Evolutionary conservation across 306 rosid species (phyloP).

Genomic region (Begonia fuchsioides): DNA sequence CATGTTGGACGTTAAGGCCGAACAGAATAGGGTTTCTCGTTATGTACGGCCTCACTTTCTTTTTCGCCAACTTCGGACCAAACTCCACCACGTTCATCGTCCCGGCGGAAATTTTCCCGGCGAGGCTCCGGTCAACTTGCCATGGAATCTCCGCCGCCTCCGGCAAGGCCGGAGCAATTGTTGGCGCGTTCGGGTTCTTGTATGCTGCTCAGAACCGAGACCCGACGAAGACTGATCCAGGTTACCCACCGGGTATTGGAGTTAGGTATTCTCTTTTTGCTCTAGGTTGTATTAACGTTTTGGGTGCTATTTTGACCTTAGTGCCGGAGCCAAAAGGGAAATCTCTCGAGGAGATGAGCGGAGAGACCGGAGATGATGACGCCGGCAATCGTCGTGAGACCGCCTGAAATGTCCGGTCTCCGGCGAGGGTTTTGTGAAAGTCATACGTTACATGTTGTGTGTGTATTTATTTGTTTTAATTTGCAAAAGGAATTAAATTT

Average conservation of each 20-base stretch:
- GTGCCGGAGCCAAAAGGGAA: constrained; percentile 85
- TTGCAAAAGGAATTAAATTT: no score
- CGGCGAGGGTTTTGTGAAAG: no score
- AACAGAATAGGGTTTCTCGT: constrained; percentile 49
- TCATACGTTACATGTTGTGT: no score
- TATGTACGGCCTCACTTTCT: constrained; percentile 65
- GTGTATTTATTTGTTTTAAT: no score
- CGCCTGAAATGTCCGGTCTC: no score
- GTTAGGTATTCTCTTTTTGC: constrained; percentile 43
- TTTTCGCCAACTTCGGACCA: constrained; percentile 88
- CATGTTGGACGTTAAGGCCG: constrained; percentile 56
- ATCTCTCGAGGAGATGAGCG: constrained; percentile 75
- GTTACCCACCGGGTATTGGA: constrained; percentile 75
- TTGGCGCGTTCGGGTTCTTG: constrained; percentile 84
- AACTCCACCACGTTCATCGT: constrained; percentile 80
- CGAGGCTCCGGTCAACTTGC: constrained; percentile 75
- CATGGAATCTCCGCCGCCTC: constrained; percentile 90
- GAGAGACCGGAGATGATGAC: constrained; percentile 39
- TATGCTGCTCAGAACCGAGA: constrained; percentile 56
- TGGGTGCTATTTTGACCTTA: constrained; percentile 47
- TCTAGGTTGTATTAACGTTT: constrained; percentile 61
- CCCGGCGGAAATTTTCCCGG: constrained; percentile 86
- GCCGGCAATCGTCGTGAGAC: no score
- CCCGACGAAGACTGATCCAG: constrained; percentile 18
- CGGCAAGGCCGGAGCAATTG: constrained; percentile 83